These are phyloP conservation scores for Neurospora sp. DNA, from an alignment of 495 filamentous ascomycete species.

Conservation along the genomic window DNA sequence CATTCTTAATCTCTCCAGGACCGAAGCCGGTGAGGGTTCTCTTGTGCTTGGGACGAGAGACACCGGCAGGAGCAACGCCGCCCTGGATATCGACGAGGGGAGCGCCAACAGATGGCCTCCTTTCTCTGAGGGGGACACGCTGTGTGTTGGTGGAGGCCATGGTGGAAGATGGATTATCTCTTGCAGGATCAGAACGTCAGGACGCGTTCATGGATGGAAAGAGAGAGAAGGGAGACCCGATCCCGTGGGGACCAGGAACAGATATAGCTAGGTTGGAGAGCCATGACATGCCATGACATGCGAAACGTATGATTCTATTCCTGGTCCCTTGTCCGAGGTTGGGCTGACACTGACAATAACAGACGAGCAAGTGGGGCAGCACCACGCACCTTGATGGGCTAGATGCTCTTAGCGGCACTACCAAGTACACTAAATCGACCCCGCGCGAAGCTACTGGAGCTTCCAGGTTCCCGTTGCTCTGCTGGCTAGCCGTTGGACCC, in stretches of 20 bases:
- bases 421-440: background rate
- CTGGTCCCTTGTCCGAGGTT: background rate
- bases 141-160: slow-evolving; percentile 12
- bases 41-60: slow-evolving; percentile 85
- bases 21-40: slow-evolving; percentile 89
- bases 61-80: slow-evolving; percentile 59
- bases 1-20: slow-evolving; percentile 78
- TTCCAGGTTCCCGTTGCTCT: background rate
- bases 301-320: background rate
- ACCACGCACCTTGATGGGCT: background rate
- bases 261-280: background rate
- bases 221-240: background rate
- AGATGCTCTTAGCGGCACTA: background rate
- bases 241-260: background rate
- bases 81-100: slow-evolving; percentile 76
- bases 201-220: background rate
- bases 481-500: background rate
- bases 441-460: background rate
- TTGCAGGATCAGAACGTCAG: background rate
- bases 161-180: background rate
- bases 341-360: background rate
- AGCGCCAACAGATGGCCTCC: slow-evolving; percentile 67
- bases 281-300: background rate
- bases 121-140: slow-evolving; percentile 30
- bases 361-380: background rate